Evolutionary conservation across 352 stramenopile genomes (phyloP).

Genomic region (Globisporangium rhizosaccharum): DNA sequence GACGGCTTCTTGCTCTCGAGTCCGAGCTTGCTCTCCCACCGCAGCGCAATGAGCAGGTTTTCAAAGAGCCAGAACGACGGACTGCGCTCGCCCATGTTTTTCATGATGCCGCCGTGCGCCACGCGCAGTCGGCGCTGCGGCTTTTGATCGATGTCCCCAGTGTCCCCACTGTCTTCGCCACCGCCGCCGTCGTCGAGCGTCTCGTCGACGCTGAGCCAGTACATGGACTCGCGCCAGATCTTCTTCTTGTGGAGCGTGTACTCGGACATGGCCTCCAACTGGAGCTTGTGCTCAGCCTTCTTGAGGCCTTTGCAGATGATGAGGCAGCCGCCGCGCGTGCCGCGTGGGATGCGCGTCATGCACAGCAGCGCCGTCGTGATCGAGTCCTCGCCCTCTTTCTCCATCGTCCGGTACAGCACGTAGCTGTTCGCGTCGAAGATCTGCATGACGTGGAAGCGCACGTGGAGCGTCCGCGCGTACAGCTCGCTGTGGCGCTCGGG

Average conservation of each 20-base stretch:
- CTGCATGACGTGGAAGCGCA: slow-evolving; percentile 53
- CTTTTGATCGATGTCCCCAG: slow-evolving; percentile 14
- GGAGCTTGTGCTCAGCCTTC: slow-evolving; percentile 40
- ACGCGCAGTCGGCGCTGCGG: slow-evolving; percentile 16
- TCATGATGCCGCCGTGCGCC: slow-evolving; percentile 53
- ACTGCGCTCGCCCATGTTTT: slow-evolving; percentile 51
- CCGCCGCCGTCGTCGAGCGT: slow-evolving; percentile 3
- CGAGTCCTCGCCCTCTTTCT: slow-evolving; percentile 51
- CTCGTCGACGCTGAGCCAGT: slow-evolving; percentile 49
- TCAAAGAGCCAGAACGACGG: slow-evolving; percentile 55
- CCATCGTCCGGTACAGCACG: slow-evolving; percentile 50
- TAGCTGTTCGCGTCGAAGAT: slow-evolving; percentile 47
- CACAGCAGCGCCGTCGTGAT: slow-evolving; percentile 53
- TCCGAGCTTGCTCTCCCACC: slow-evolving; percentile 46
- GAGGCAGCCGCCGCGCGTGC: slow-evolving; percentile 28
- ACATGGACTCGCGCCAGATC: slow-evolving; percentile 53
- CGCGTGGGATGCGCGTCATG: slow-evolving; percentile 45
- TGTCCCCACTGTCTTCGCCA: neutral
- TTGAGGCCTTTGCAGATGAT: slow-evolving; percentile 53
- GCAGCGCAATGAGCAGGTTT: slow-evolving; percentile 45
- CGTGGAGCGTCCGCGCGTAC: slow-evolving; percentile 45
- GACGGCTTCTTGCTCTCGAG: slow-evolving; percentile 12
- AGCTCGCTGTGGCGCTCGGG: slow-evolving; percentile 38
- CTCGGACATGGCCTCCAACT: slow-evolving; percentile 36
- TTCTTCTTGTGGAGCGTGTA: slow-evolving; percentile 47